Evolutionary conservation across 2,329 filamentous ascomycete genomes (phyloP).

Genomic region (Sporothrix inflata): DNA sequence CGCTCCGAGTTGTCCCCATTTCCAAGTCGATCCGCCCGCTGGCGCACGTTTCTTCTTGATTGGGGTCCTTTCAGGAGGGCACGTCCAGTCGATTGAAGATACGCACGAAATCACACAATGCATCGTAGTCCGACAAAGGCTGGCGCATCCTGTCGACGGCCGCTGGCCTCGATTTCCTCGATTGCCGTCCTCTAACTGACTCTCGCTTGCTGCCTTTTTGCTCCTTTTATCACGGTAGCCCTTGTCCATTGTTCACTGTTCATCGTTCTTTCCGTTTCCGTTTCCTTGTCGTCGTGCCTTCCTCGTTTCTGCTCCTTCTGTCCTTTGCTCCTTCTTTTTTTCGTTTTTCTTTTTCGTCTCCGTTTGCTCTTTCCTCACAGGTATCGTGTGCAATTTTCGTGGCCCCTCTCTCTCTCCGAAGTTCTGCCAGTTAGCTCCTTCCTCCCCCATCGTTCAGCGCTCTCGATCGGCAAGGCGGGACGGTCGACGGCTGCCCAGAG

Average conservation of each 20-base stretch:
- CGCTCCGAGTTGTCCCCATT: constrained; percentile 1
- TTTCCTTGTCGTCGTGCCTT: neutral
- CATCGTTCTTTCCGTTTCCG: neutral
- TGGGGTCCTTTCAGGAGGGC: constrained; percentile 25
- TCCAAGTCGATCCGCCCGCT: neutral
- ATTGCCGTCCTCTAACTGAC: constrained; percentile 22
- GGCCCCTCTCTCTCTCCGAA: constrained; percentile 2
- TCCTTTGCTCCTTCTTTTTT: neutral
- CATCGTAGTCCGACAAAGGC: neutral
- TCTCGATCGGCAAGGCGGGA: constrained; percentile 27
- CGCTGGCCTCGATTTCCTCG: too few relatives aligned
- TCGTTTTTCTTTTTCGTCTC: neutral
- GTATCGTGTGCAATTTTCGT: neutral
- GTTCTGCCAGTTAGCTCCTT: constrained; percentile 20
- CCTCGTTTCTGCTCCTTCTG: neutral
- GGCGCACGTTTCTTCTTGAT: constrained; percentile 25
- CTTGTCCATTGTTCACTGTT: neutral
- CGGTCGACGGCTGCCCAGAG: constrained; percentile 24
- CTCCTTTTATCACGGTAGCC: neutral
- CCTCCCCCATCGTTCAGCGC: neutral
- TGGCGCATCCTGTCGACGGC: too few relatives aligned
- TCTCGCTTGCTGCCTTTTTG: constrained; percentile 21
- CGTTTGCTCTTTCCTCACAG: neutral
- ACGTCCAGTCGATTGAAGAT: too few relatives aligned
- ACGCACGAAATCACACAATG: neutral